Evolutionary conservation across 371 early-diverging fungal genomes (phyloP).

Genomic region (Zychaea mexicana): DNA sequence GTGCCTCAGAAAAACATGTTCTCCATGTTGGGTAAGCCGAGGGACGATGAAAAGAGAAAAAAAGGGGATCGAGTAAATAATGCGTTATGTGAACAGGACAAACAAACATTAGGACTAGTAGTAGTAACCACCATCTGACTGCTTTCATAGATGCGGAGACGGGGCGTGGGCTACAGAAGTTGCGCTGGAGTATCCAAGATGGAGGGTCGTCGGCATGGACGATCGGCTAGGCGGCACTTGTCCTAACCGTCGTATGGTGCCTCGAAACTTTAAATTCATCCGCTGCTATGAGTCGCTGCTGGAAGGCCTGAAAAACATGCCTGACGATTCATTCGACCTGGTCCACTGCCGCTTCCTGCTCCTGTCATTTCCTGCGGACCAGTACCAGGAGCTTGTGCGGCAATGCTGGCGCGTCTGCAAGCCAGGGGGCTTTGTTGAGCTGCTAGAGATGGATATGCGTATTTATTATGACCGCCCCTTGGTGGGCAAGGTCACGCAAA

Average conservation of each 20-base stretch:
- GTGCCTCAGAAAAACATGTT: slow-evolving; percentile 33
- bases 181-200: slow-evolving; percentile 31
- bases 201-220: slow-evolving; percentile 42
- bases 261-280: slow-evolving; percentile 30
- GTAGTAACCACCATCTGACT: too few relatives aligned
- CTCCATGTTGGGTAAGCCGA: slow-evolving; percentile 41
- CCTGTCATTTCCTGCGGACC: slow-evolving; percentile 22
- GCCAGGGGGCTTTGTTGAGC: slow-evolving; percentile 38
- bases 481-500: slow-evolving; percentile 22
- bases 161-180: slow-evolving; percentile 41
- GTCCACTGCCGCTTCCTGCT: slow-evolving; percentile 35
- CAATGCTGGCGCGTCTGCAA: slow-evolving; percentile 44
- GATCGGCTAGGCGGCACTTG: slow-evolving; percentile 18
- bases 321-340: slow-evolving; percentile 35
- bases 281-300: slow-evolving; percentile 24
- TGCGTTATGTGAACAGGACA: not conserved
- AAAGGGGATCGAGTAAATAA: not conserved
- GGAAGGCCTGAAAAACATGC: slow-evolving; percentile 26
- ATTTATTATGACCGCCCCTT: slow-evolving; percentile 31
- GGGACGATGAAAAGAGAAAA: not conserved
- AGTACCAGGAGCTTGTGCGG: slow-evolving; percentile 29
- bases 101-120: not conserved
- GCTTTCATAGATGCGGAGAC: slow-evolving; percentile 39
- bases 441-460: slow-evolving; percentile 42
- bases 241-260: slow-evolving; percentile 17